Evolutionary conservation across 2,329 filamentous ascomycete genomes (phyloP).

Genomic region (Juglanconis juglandina): DNA sequence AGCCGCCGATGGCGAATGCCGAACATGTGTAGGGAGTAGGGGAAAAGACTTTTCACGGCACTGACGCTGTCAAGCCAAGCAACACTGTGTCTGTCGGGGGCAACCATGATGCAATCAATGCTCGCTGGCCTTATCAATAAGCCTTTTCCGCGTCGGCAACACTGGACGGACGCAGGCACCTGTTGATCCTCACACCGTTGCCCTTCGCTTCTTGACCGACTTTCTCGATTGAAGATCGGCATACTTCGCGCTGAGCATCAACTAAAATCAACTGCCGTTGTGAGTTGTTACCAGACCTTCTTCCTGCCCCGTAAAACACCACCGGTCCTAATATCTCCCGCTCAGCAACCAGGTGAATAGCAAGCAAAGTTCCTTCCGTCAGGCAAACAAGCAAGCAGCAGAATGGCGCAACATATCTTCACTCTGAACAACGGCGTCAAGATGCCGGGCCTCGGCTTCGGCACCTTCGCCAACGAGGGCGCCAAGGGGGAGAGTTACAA

Average conservation of each 20-base stretch:
- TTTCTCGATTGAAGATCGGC: slow-evolving; percentile 17
- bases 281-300: not conserved
- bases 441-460: slow-evolving; percentile 62
- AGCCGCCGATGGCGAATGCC: slow-evolving; percentile 12
- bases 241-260: slow-evolving; percentile 18
- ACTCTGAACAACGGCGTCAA: slow-evolving; percentile 51
- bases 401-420: slow-evolving; percentile 29
- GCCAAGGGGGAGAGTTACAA: slow-evolving; percentile 55
- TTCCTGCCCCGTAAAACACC: not conserved
- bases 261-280: not conserved
- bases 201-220: slow-evolving; percentile 7
- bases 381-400: slow-evolving; percentile 16
- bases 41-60: slow-evolving; percentile 4
- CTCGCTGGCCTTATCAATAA: slow-evolving; percentile 12
- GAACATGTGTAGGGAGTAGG: slow-evolving; percentile 1
- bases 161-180: not conserved
- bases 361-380: not conserved
- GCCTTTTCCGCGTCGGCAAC: slow-evolving; percentile 1
- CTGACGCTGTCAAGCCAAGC: not conserved
- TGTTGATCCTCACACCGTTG: not conserved
- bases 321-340: not conserved
- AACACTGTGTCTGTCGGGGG: slow-evolving; percentile 2
- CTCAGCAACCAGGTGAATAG: not conserved
- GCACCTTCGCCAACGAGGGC: slow-evolving; percentile 66
- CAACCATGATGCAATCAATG: slow-evolving; percentile 14